Evolutionary conservation across 2,329 filamentous ascomycete genomes (phyloP), one percentile per base, ranked within the genome.

Genomic region (Paraconiothyrium sp.): DNA sequence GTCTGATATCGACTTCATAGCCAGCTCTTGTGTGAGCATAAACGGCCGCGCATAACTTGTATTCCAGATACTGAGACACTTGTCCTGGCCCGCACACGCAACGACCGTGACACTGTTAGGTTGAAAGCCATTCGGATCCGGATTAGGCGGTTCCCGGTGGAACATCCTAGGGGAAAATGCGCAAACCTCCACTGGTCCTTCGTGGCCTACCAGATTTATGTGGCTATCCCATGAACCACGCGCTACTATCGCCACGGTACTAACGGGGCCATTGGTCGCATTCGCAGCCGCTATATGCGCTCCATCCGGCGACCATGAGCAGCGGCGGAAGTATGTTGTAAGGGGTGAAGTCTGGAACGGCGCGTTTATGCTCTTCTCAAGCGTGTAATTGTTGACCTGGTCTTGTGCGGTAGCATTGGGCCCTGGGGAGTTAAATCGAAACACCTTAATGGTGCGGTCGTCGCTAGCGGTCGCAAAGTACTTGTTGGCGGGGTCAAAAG

Each of bases 381-480:
- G 88, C 43, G 94, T 89, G 76, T 99, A 99, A 76, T 99, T 99
- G 80, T 97, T 96, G 66, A 95, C 89, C 82, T 97, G 95, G 76
- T 99, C 95, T 76, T 98, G 93, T 57, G 94, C 89, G 1, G 92
- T 97, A 39, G 95, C 92, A 76, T 97, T 97, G 10, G 95, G 92
- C 1, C 90, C 87, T 0, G 95, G 77, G 1, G 94, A 91, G 2
- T 92, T 97, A 78, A 97, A 99, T 61, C 94, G 89, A 80, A 97
- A 98, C 71, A 99, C 92, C 78, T 97, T 97, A 80, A 99, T 97
- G 2, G 93, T 94, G 62, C 95, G 89, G 79, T 99, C 95, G 78
- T 99, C 95, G 80, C 93, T 97, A 2, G 96, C 94, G 0, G 96
- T 99, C 16, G 96, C 95, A 79, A 99, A 99, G 83, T 97, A 99